Base-by-base conservation (phyloP, 2,329 filamentous ascomycete genomes). In the Myotisia sp. region DNA sequence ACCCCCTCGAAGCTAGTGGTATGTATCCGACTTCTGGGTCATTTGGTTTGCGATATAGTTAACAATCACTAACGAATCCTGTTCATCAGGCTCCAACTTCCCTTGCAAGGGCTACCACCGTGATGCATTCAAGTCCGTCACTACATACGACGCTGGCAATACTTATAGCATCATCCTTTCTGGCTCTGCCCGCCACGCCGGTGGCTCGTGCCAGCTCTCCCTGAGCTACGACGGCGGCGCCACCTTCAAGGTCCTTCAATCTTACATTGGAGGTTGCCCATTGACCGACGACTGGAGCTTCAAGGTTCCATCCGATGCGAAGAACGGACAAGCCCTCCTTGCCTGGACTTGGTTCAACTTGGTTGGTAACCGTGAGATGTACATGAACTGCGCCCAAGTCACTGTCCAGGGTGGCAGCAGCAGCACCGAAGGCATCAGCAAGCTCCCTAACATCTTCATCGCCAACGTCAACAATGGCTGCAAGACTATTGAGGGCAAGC, bases 301-400 rank as follows among this genome's bases (percentile, higher is more conserved):
- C 55, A 70, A 63, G 19, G 58, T 86, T 21, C 80, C 80, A 6
- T 54, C 59, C 2, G 73, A 77, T 43, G 71, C 73, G 1, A 71
- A 74, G n/a, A 40, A 63, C 56, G 55, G 69, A 3, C 47, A 75
- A 20, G 77, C 73, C 38, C 54, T 86, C 29, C 70, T 86, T 34
- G 73, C 74, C 23, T 87, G 82, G 82, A 75, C 73, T 18, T 82
- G 77, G 77, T 77, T 80, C 60, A 84, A 84, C 64, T 63, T 79
- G 26, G 81, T 32, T 5, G 34, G 34, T n/a, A 37, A 37, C 20
- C 26, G 34, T 19, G 34, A 37, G 34, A 37, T 37, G 81, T 90
- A 90, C 68, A 83, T 84, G 77, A 83, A 84, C 59, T 90, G 82
- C 50, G 80, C 81, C 6, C 64, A 70, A 34, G 69, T 86, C 46